Percentiles rank a stretch among this genome's conserved stretches.
Conservation (phyloP, 2,329 filamentous ascomycete genomes). For the Clonostachys rosea region DNA sequence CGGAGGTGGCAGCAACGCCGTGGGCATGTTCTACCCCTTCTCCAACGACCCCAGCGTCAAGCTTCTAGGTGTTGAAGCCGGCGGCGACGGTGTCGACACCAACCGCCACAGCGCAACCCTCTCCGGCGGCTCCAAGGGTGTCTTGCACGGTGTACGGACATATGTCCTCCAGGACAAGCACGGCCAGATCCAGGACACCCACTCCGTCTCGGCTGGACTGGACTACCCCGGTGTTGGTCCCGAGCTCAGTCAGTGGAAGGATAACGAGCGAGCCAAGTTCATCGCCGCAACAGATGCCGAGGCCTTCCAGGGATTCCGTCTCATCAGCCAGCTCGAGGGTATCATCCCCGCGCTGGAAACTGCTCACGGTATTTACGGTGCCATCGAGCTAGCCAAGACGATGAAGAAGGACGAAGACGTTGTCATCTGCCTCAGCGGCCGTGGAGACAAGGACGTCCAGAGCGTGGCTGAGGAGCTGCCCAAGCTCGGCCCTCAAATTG, state of each 20-base stretch:
- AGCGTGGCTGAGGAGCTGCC: constrained; percentile 94
- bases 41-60: constrained; percentile 79
- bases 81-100: constrained; percentile 88
- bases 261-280: constrained; percentile 79
- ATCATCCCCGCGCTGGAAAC: constrained; percentile 96
- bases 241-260: constrained; percentile 91
- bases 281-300: constrained; percentile 88
- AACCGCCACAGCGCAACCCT: constrained; percentile 83
- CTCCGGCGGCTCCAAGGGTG: constrained; percentile 80
- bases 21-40: constrained; percentile 98
- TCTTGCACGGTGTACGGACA: constrained; percentile 91
- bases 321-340: constrained; percentile 84
- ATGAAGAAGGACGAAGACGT: constrained; percentile 82
- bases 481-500: constrained; percentile 82
- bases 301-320: constrained; percentile 81
- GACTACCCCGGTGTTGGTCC: constrained; percentile 97
- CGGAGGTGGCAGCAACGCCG: constrained; percentile 90
- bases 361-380: constrained; percentile 87
- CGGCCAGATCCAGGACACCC: constrained; percentile 91
- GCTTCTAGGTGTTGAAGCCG: constrained; percentile 90
- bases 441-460: constrained; percentile 98
- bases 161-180: constrained; percentile 92
- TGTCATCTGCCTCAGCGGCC: constrained; percentile 88
- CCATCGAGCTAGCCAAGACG: constrained; percentile 84
- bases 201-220: constrained; percentile 92